phyloP scores from a whole-genome alignment of 495 filamentous ascomycete genomes.

The Daldinia grandis region DNA sequence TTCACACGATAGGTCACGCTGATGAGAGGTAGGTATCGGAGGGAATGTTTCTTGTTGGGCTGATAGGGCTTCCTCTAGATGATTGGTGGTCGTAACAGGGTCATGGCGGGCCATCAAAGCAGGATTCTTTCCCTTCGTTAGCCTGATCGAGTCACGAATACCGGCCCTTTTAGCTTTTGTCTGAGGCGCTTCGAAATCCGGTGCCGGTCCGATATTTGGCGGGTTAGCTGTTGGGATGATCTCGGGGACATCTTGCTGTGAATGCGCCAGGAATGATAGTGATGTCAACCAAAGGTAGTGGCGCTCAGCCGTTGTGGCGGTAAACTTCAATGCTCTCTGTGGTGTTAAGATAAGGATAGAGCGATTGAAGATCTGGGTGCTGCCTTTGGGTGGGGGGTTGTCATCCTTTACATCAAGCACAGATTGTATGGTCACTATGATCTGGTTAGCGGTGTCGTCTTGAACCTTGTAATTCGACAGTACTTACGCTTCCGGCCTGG shows the following conservation, averaged over 20 bases:
- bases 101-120: slow-evolving; percentile 47
- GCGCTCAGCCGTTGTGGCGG: slow-evolving; percentile 79
- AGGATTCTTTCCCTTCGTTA: slow-evolving; percentile 81
- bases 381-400: slow-evolving; percentile 82
- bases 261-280: slow-evolving; percentile 91
- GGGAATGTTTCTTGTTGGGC: slow-evolving; percentile 33
- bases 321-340: slow-evolving; percentile 94
- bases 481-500: slow-evolving; percentile 91
- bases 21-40: slow-evolving; percentile 45
- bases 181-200: slow-evolving; percentile 59
- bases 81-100: slow-evolving; percentile 15
- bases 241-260: slow-evolving; percentile 74
- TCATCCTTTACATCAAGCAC: slow-evolving; percentile 97
- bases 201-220: slow-evolving; percentile 54
- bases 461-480: neutral
- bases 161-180: slow-evolving; percentile 61
- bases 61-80: slow-evolving; percentile 37
- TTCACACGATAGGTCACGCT: slow-evolving; percentile 54
- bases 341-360: slow-evolving; percentile 96
- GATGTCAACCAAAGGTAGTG: slow-evolving; percentile 97
- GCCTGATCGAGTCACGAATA: slow-evolving; percentile 88
- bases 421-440: slow-evolving; percentile 88
- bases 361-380: slow-evolving; percentile 77
- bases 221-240: slow-evolving; percentile 67
- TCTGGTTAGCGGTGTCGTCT: slow-evolving; percentile 13